Evolutionary conservation across 805 yeast species (phyloP).

Genomic region (Helenozyma baotianmanensis): DNA sequence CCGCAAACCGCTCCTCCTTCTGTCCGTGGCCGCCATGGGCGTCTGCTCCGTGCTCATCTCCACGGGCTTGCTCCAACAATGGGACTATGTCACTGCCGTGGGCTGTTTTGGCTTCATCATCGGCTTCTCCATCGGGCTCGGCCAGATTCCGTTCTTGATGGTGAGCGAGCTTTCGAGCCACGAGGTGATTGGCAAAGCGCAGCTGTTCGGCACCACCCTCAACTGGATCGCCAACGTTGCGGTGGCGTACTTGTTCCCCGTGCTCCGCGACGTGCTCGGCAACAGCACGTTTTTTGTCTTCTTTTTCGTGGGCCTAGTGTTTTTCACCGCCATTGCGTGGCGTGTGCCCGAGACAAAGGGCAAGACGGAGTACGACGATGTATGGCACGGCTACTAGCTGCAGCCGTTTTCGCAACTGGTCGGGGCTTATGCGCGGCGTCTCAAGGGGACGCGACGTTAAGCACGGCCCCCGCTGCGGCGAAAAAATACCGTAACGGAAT

Average conservation of each 20-base stretch:
- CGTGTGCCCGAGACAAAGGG: slow-evolving; percentile 34
- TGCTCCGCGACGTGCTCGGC: slow-evolving; percentile 20
- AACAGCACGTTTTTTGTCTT: slow-evolving; percentile 29
- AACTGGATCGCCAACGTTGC: slow-evolving; percentile 34
- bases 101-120: slow-evolving; percentile 30
- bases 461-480: no score
- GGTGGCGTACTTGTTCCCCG: slow-evolving; percentile 31
- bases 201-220: slow-evolving; percentile 30
- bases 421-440: no score
- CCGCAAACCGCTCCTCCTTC: slow-evolving; percentile 24
- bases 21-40: slow-evolving; percentile 21
- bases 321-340: slow-evolving; percentile 16
- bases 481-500: no score
- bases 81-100: slow-evolving; percentile 18
- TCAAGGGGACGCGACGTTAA: no score
- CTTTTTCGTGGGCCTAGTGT: slow-evolving; percentile 16
- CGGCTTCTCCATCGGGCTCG: slow-evolving; percentile 33
- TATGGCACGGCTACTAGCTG: slow-evolving; percentile 19
- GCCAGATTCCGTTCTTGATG: slow-evolving; percentile 37
- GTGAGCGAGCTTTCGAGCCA: slow-evolving; percentile 31
- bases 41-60: slow-evolving; percentile 23
- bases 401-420: no score
- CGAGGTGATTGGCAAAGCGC: slow-evolving; percentile 31
- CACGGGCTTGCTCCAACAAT: slow-evolving; percentile 17
- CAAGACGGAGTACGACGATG: slow-evolving; percentile 20